Percentiles rank a stretch among this genome's conserved stretches.
These are phyloP conservation scores for Lumnitzera littorea DNA, from an alignment of 345 rosid species.

Conservation along the genomic window DNA sequence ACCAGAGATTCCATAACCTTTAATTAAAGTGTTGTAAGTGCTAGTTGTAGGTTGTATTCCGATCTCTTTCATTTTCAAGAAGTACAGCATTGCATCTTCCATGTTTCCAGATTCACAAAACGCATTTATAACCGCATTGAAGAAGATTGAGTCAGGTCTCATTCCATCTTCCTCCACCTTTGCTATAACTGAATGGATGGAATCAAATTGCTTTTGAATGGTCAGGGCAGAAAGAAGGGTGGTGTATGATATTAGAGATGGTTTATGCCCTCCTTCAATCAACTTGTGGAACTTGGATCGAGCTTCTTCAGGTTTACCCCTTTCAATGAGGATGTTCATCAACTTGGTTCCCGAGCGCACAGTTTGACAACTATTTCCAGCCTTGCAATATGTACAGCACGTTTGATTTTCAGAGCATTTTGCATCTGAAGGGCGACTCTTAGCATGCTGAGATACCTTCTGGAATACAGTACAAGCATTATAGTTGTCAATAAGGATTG, in stretches of 20 bases:
- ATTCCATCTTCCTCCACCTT: constrained; percentile 61
- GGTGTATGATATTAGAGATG: constrained; percentile 75
- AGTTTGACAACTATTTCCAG: constrained; percentile 38
- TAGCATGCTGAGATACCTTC: background rate
- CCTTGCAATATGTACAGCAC: constrained; percentile 6
- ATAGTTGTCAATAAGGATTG: no score
- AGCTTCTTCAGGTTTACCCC: constrained; percentile 71
- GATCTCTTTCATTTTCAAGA: constrained; percentile 56
- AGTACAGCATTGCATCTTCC: constrained; percentile 62
- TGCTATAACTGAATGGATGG: constrained; percentile 47
- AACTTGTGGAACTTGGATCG: constrained; percentile 45
- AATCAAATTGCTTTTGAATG: constrained; percentile 48
- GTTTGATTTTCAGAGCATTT: background rate
- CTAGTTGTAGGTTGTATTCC: constrained; percentile 75
- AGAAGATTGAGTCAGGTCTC: constrained; percentile 78
- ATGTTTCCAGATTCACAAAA: constrained; percentile 74
- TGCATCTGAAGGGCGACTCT: background rate
- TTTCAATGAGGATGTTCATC: constrained; percentile 60
- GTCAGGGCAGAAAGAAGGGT: constrained; percentile 66
- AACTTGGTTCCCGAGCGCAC: constrained; percentile 71
- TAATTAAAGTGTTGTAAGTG: constrained; percentile 71
- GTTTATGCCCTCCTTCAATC: constrained; percentile 72
- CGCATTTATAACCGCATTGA: constrained; percentile 80
- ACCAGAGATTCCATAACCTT: constrained; percentile 74
- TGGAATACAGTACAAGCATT: background rate